Evolutionary conservation across 2,329 filamentous ascomycete genomes (phyloP), one percentile per base, ranked within the genome.

Genomic region (Diaporthe amygdali): DNA sequence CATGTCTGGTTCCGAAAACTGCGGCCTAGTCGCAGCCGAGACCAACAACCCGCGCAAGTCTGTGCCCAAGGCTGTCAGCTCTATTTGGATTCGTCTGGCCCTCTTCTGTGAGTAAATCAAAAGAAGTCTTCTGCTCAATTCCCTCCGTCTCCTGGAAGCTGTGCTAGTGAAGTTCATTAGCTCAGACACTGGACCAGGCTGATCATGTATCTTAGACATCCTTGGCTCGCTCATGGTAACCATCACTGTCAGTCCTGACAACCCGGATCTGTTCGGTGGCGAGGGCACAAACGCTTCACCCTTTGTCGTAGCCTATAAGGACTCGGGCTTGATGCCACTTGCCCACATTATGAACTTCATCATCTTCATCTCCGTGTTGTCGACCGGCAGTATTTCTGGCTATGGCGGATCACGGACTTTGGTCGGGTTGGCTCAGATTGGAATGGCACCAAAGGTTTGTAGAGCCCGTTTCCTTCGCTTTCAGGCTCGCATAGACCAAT

Each of bases 281-380:
- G 71, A 72, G 0, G 84, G 82, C 8, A 82, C 82, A 34, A 84
- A 85, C 52, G 82, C 83, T 7, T 84, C 82, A 8, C 85, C 85
- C 0, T 86, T 85, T 70, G 83, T 84, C 69, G 81, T 86, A 56
- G 84, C 84, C 25, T 85, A 83, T 64, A 77, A 78, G 9, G 79
- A 84, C 39, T 81, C 82, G 0, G 81, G 81, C 1, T 75, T 86
- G 5, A 74, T 74, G 14, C 78, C 78, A 3, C 74, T 84, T 15
- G 84, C 85, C 0, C 82, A 86, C 70, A 82, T 86, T 66, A 85
- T 86, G 79, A 86, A 87, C 71, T 84, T 82, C 2, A 79, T 86
- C 69, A 84, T 86, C 70, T 82, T 86, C 49, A 80, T 86, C 47
- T 84, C 82, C 0, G 85, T 86, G 5, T 69, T 86, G 56, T 84